Base-by-base conservation (phyloP, 2,329 filamentous ascomycete genomes). In the Zymoseptoria pseudotritici region DNA sequence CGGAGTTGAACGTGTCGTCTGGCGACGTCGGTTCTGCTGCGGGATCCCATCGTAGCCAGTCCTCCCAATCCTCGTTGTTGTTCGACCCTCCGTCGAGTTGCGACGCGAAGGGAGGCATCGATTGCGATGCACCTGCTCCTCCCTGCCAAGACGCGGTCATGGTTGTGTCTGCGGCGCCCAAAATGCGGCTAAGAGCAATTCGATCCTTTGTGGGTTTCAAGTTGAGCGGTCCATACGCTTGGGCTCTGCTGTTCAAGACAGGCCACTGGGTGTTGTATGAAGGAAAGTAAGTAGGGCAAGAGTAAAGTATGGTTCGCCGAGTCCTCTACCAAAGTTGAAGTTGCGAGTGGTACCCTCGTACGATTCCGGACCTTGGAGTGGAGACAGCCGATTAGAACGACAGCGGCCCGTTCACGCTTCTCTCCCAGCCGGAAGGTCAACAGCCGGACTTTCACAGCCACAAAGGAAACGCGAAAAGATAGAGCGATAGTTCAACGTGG, bases 21-120 rank as follows among this genome's bases (percentile, higher is more conserved):
- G 72, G 70, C 19, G 71, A 72, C 3, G 69, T 68, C n/a, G 68
- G 60, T 22, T 73, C 71, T 8, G 66, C 68, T 46, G 74, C 70
- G 54, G 76, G 76, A 67, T 79, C 76, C 76, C 76, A 79, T 59
- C 75, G 71, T 72, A 80, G 75, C 75, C 76, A 80, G 52, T 79
- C 75, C 65, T 76, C 77, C 77, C 77, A 80, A 65, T 75, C 73
- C 54, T 74, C 70, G 55, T 63, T 53, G 54, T 63, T 64, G 13
- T 53, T 22, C 20, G 55, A 49, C 20, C 60, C 55, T 36, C 54
- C 53, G 46, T 63, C 58, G 17, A 67, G 52, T 11, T 62, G 63
- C 9, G 29, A 51, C 50, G 56, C 62, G 52, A 63, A 66, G 26
- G 58, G 54, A 24, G 58, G 56, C 46, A 58, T 57, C 53, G 61